Evolutionary conservation across 1,139 yeast species (phyloP), one percentile per base, ranked within the genome.

Genomic region (Kodamaea ohmeri): DNA sequence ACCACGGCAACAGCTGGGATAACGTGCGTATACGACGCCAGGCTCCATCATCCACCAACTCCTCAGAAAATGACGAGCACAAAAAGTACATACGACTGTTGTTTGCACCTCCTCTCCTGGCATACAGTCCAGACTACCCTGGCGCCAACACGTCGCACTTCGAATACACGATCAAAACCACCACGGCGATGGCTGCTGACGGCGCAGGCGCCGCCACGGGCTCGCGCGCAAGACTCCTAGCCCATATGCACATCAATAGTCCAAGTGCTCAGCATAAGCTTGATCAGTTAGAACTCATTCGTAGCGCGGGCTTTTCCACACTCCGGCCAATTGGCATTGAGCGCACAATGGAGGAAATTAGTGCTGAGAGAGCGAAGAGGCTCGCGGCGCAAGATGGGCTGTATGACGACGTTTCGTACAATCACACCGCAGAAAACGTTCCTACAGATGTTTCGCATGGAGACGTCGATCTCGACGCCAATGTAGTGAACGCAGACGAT

Each of bases 241-340:
- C 46, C 49, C 19, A 42, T 21, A 35, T 36, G 38, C 35, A 36
- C 18, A 9, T 36, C 21, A 38, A 33, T 25, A 36, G 63, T 3
- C 61, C 71, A 1, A 54, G 60, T 30, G 54, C 56, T 0, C 76
- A 67, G 39, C 50, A 61, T 34, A 64, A 68, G 40, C 51, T 71
- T 18, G 67, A 67, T 14, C 67, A 65, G 36, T 53, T 78, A 40
- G 67, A 63, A 30, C 60, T 59, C 7, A 63, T 78, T 16, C 60
- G 74, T 22, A 65, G 61, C 18, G 61, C 68, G 29, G 87, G 87
- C 0, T 74, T 71, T 50, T 49, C 62, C 7, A 63, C 70, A 24
- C 52, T 80, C 26, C 61, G 69, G 20, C 86, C 86, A 0, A 60
- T 77, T 24, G 87, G 86, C 0, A 49, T 80, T 5, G 70, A 70